These are phyloP conservation scores for Jaltomata sinuosa DNA, from an alignment of 257 asterid species.

Conservation along the genomic window DNA sequence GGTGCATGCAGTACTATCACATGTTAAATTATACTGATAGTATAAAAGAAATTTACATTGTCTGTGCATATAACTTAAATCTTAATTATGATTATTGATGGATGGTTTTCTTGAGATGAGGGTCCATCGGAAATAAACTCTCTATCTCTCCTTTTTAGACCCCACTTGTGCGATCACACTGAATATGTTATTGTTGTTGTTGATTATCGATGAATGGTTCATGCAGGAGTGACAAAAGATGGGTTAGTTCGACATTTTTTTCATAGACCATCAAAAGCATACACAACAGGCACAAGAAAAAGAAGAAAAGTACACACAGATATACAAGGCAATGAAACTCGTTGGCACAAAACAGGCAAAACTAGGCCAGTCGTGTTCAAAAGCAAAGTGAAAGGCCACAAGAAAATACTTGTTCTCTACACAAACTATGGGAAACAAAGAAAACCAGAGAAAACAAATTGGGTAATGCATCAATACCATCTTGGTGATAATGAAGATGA, in stretches of 20 bases:
- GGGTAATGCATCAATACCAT: slow-evolving; percentile 51
- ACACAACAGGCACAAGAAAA: slow-evolving; percentile 37
- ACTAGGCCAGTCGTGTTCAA: slow-evolving; percentile 28
- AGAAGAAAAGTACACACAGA: slow-evolving; percentile 39
- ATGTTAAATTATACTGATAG: too few species aligned
- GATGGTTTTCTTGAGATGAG: not conserved
- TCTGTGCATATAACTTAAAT: too few species aligned
- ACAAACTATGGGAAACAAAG: slow-evolving; percentile 38
- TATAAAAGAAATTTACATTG: too few species aligned
- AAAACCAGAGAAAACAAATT: slow-evolving; percentile 38
- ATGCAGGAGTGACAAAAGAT: slow-evolving; percentile 32
- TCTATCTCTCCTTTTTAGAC: not conserved
- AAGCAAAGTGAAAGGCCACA: slow-evolving; percentile 34
- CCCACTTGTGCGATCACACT: too few species aligned
- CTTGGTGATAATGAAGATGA: slow-evolving; percentile 42
- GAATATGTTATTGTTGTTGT: not conserved
- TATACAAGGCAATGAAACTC: slow-evolving; percentile 27
- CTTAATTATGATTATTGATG: not conserved
- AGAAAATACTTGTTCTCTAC: slow-evolving; percentile 41
- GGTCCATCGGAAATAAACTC: too few species aligned
- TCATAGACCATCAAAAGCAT: slow-evolving; percentile 42
- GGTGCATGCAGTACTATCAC: too few species aligned
- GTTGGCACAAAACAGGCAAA: slow-evolving; percentile 46
- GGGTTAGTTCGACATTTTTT: slow-evolving; percentile 35
- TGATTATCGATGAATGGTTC: not conserved